These are phyloP conservation scores for Breynia disticha DNA, from an alignment of 441 rosid species.

Conservation along the genomic window DNA sequence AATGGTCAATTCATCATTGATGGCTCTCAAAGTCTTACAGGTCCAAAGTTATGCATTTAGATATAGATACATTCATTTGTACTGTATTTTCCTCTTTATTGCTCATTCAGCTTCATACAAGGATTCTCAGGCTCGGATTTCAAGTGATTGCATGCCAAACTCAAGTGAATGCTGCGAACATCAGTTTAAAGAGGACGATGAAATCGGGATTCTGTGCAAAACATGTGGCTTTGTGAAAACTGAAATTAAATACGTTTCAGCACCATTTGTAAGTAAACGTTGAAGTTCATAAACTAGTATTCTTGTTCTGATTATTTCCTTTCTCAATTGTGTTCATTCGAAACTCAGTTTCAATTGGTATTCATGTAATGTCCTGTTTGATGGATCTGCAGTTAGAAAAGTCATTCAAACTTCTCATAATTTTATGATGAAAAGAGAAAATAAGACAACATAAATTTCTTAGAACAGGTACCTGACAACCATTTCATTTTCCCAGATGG, in stretches of 20 bases:
- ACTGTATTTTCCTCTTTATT: background rate
- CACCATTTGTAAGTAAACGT: slow-evolving; percentile 72
- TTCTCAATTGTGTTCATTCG: background rate
- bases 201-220: slow-evolving; percentile 61
- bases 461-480: slow-evolving; percentile 11
- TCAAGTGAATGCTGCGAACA: slow-evolving; percentile 45
- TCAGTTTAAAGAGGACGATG: slow-evolving; percentile 56
- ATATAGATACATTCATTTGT: slow-evolving; percentile 4
- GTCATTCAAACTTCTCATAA: background rate
- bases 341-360: background rate
- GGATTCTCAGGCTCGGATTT: slow-evolving; percentile 41
- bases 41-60: background rate
- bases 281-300: slow-evolving; percentile 1
- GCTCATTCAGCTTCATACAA: slow-evolving; percentile 17
- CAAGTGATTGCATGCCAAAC: slow-evolving; percentile 29
- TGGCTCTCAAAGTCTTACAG: background rate
- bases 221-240: slow-evolving; percentile 59
- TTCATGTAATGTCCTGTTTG: background rate
- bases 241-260: slow-evolving; percentile 63
- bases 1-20: background rate
- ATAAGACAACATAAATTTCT: background rate
- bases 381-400: background rate
- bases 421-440: background rate
- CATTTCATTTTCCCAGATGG: slow-evolving; percentile 28
- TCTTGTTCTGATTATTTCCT: background rate